A percentile compares a stretch with the other conserved stretches of the same genome.
Evolutionary conservation across 2,329 filamentous ascomycete genomes (phyloP).

Genomic region (Stylonectria norvegica): DNA sequence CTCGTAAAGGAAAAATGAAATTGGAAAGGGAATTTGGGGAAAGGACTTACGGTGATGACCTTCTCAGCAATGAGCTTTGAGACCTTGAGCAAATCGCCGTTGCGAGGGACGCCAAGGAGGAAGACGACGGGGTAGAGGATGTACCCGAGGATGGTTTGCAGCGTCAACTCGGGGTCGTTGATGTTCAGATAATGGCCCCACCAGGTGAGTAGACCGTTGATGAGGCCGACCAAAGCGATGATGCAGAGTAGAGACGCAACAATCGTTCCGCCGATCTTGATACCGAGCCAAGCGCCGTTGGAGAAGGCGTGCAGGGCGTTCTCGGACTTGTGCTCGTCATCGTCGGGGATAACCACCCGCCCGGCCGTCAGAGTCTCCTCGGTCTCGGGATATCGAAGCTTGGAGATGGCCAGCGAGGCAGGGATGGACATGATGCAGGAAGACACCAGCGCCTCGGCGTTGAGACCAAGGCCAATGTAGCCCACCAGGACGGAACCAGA

Average conservation of each 20-base stretch:
- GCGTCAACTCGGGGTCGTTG: constrained; percentile 61
- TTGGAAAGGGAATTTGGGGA: neutral
- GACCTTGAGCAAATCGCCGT: constrained; percentile 65
- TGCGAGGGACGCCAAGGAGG: constrained; percentile 71
- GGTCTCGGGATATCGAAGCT: constrained; percentile 83
- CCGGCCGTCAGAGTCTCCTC: constrained; percentile 84
- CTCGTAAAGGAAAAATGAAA: neutral
- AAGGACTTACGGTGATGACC: constrained; percentile 61
- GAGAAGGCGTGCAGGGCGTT: constrained; percentile 84
- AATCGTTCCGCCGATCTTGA: constrained; percentile 86
- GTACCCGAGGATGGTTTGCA: constrained; percentile 75
- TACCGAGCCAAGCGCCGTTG: constrained; percentile 78
- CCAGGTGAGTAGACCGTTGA: constrained; percentile 78
- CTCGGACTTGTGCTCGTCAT: constrained; percentile 69
- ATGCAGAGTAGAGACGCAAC: constrained; percentile 77
- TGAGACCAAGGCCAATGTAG: constrained; percentile 81
- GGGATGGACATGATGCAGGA: constrained; percentile 96
- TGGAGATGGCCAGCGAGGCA: constrained; percentile 82
- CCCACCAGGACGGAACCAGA: constrained; percentile 82
- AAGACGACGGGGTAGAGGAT: constrained; percentile 75
- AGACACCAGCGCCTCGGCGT: constrained; percentile 79
- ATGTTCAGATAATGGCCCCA: constrained; percentile 78
- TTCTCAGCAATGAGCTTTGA: constrained; percentile 79
- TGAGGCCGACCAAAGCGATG: constrained; percentile 69
- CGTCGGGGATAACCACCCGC: constrained; percentile 74